Conservation (phyloP, 2,329 filamentous ascomycete species). For the Chalaropsis ovoidea region DNA sequence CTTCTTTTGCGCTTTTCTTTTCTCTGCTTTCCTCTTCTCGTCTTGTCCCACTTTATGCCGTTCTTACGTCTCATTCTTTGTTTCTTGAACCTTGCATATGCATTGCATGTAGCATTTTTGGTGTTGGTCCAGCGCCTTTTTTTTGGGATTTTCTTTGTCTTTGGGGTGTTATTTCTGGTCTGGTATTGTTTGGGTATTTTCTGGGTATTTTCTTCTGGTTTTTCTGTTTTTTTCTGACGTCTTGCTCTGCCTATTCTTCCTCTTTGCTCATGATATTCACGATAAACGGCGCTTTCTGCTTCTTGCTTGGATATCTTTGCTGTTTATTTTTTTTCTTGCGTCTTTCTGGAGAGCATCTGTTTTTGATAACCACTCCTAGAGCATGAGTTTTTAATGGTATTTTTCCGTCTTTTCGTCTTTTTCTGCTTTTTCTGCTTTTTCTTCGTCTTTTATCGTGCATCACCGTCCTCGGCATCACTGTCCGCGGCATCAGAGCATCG, state of each 20-base stretch:
- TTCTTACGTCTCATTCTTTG: constrained; percentile 3
- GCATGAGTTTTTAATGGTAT: background rate
- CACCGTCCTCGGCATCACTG: constrained; percentile 3
- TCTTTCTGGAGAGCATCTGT: constrained; percentile 5
- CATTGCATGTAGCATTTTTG: constrained; percentile 13
- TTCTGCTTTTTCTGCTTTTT: constrained; percentile 3
- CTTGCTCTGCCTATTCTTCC: background rate
- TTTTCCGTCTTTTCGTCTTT: constrained; percentile 6
- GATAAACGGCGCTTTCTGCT: constrained; percentile 8
- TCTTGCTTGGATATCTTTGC: constrained; percentile 18
- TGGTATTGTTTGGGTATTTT: background rate
- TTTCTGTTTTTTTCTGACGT: constrained; percentile 3
- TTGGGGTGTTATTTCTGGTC: background rate
- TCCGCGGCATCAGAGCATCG: background rate
- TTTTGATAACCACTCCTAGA: background rate
- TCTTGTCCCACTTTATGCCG: background rate
- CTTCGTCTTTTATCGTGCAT: background rate
- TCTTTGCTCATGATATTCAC: constrained; percentile 1
- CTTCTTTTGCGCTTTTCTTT: constrained; percentile 7
- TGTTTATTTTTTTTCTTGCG: constrained; percentile 21
- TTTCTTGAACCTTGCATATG: constrained; percentile 12
- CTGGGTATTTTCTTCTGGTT: constrained; percentile 4
- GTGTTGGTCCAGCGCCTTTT: background rate
- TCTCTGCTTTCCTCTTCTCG: background rate
- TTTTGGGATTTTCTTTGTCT: background rate